Evolutionary conservation across 2,329 filamentous ascomycete species (phyloP), one percentile per base, ranked within the genome.

Genomic region (Talaromyces sp.): DNA sequence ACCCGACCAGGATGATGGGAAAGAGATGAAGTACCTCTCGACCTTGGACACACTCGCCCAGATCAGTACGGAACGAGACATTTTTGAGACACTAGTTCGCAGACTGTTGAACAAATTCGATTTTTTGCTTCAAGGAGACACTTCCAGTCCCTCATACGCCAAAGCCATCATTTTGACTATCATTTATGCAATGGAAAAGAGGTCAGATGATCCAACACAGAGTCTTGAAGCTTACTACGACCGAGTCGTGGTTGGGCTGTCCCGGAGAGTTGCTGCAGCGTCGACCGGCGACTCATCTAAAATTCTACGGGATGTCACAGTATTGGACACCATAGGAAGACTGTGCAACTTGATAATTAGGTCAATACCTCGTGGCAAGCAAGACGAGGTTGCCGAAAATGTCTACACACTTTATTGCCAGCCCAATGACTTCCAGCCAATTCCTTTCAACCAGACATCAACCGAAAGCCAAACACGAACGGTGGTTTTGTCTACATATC

Each of bases 21-120:
- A 56, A 27, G 74, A 74, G 3, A 72, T 77, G 10, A 70, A 72
- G 6, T 87, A 87, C 66, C 67, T 81, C n/a, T 74, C 80, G 5
- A 83, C 85, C 0, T 73, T 89, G 26, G 86, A 88, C 66, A 85
- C 80, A 0, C 81, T 89, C 61, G 85, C 86, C 2, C 84, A 87
- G 65, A 80, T 89, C 21, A 85, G 84, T 58, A 77, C 79, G 11
- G 86, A 88, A 67, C 80, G 81, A 62, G 80, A 85, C 41, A 78
- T 88, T 12, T 87, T 88, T 62, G 82, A 86, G 61, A 88, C 85
- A 0, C 75, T 89, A 9, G 79, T 88, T 35, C 75, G 86, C 46
- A 79, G 85, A 31, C 73, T 89, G 29, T 82, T 87, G 69, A 87
- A 84, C 74, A 88, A 87, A 66, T 73, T 88, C 29, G 81, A 83